Evolutionary conservation across 805 yeast species (phyloP), one percentile per base, ranked within the genome.

Genomic region (Ogataea philodendri): DNA sequence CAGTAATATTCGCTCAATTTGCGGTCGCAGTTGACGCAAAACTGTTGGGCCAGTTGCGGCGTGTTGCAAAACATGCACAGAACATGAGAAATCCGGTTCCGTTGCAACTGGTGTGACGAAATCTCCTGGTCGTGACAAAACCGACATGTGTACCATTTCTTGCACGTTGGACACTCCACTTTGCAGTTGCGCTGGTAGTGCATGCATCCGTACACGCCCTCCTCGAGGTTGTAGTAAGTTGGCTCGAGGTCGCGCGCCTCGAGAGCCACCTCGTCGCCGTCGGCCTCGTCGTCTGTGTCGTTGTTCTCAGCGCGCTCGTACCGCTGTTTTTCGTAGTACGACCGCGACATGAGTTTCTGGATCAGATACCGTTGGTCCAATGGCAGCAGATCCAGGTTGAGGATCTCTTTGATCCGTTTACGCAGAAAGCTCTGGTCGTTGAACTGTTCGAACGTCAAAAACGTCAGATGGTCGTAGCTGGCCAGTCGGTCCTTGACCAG

Each of bases 121-220:
- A 70, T 68, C 16, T 57, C 71, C n/a, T 63, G 69, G 51, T 84
- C 95, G 59, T 89, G 97, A 55, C 97, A 89, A 46, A 84, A 75
- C 9, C 95, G 72, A 60, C 97, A 89, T 2, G 85, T 62, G 47
- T 66, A 82, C 90, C 95, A 89, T 52, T 69, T 68, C 20, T 66
- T 60, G 53, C 97, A 89, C 3, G 69, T 69, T 9, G 82, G 70
- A 54, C 97, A 89, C 51, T 85, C 93, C 32, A 84, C 59, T 55
- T 88, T 87, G 62, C 95, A 87, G 42, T 81, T 80, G 21, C 95
- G 65, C 52, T 78, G 83, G 60, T 89, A 89, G 60, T 89, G 97
- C 14, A 63, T 64, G 55, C 97, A 89, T 3, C 97, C 97, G 18
- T 81, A 55, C 2, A 74, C 62, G 2, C 64, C 63, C 9, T 63